Base-by-base conservation (phyloP, 2,329 filamentous ascomycete species). In the Thielaviopsis euricoi region DNA sequence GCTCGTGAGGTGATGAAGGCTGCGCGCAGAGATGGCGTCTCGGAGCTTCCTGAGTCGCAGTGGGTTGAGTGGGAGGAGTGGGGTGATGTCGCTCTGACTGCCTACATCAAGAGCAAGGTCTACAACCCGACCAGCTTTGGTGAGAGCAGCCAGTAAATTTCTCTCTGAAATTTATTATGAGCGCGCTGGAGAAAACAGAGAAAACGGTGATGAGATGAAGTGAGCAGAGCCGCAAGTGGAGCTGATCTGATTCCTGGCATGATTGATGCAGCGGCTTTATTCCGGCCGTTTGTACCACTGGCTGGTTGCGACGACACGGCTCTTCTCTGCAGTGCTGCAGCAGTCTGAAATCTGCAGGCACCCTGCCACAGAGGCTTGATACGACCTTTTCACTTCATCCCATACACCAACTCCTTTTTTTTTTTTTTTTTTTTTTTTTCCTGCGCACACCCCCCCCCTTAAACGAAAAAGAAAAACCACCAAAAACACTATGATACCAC, bases 1-100 rank as follows among this genome's bases (percentile, higher is more conserved):
- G 88, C 90, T 33, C 83, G 89, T 54, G 89, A 91, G 71, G 90
- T 96, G 64, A 96, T 97, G 78, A 90, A 93, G 69, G 85, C 88
- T 22, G 90, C 91, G 6, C 86, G 94, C 66, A 77, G 84, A 62
- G 88, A 88, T 65, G 86, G 86, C 61, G 86, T 95, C 55, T 85
- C 85, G 66, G 72, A 73, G 61, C 73, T 89, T 58, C 75, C 76
- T 55, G 85, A 90, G 62, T 77, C 78, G 62, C 77, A 85, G 67
- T 85, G 87, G 76, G 71, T 82, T 61, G 81, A 84, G 68, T 89
- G 84, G 80, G 81, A 85, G 70, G 81, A 84, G 70, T 83, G 81
- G 81, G 81, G 81, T 55, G 81, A 84, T 64, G 79, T 82, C 43
- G 77, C 78, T 57, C 70, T 85, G 64, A 78, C 73, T 49, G 73